phyloP scores from a whole-genome alignment of 345 rosid genomes.

The Populus alba region DNA sequence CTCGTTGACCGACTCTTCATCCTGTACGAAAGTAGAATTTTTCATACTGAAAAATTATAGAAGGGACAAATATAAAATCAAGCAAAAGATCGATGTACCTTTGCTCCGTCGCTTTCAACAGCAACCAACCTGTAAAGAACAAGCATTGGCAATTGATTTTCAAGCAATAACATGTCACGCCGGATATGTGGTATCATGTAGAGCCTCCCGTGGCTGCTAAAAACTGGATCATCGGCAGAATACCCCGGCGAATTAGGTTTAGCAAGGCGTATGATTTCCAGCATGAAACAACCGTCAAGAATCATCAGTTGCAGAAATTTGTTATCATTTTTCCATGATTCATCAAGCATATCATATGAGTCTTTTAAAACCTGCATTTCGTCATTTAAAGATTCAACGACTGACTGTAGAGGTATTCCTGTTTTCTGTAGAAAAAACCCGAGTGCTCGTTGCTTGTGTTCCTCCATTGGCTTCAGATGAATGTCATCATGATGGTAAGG shows the following conservation, averaged over 20 bases:
- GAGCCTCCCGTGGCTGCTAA: slow-evolving; percentile 43
- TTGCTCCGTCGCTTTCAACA: slow-evolving; percentile 18
- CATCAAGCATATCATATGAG: slow-evolving; percentile 28
- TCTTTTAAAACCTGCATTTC: slow-evolving; percentile 24
- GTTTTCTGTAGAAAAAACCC: slow-evolving; percentile 33
- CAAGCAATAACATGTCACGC: slow-evolving; percentile 54
- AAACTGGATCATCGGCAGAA: slow-evolving; percentile 40
- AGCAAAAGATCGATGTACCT: slow-evolving; percentile 13
- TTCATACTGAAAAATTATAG: background rate
- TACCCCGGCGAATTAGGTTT: slow-evolving; percentile 14
- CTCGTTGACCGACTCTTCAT: slow-evolving; percentile 26
- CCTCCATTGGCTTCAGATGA: slow-evolving; percentile 41
- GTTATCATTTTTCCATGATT: slow-evolving; percentile 19
- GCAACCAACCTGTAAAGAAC: slow-evolving; percentile 30
- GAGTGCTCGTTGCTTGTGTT: slow-evolving; percentile 40
- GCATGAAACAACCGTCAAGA: slow-evolving; percentile 53
- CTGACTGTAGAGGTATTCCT: slow-evolving; percentile 3
- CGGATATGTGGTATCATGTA: slow-evolving; percentile 34
- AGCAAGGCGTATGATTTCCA: slow-evolving; percentile 33
- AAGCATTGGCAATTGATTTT: slow-evolving; percentile 49
- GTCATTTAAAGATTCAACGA: slow-evolving; percentile 19
- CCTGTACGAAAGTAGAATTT: slow-evolving; percentile 21
- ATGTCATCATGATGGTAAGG: slow-evolving; percentile 40
- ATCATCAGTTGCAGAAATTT: slow-evolving; percentile 43
- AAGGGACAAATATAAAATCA: background rate